A percentile compares a stretch with the other conserved stretches of the same genome.
phyloP scores from a whole-genome alignment of 805 yeast genomes.

The Wickerhamiella qilinensis region DNA sequence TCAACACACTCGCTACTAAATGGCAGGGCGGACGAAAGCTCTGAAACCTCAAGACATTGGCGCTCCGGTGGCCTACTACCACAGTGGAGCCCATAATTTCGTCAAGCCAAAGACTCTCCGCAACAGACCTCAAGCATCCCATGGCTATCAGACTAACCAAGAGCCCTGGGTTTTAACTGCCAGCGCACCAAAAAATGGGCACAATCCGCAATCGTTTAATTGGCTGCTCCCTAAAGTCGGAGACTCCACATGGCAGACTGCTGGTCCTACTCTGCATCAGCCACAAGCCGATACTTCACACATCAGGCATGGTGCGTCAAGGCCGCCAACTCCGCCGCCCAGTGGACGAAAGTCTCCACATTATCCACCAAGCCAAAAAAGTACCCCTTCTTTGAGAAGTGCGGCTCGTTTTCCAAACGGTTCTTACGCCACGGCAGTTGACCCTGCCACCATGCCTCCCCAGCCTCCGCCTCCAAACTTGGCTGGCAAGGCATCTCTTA shows the following conservation, averaged over 20 bases:
- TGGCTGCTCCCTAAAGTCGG: background rate
- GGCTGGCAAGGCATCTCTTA: conserved; percentile 1
- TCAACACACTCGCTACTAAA: too few species aligned
- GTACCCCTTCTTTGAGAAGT: background rate
- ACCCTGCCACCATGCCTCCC: background rate
- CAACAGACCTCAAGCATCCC: too few species aligned
- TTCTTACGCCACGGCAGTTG: background rate
- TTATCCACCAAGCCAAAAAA: background rate
- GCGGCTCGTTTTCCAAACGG: background rate
- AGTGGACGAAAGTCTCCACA: too few species aligned
- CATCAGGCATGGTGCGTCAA: background rate
- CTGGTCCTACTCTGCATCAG: background rate
- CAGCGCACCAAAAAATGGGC: background rate
- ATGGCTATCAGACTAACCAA: too few species aligned
- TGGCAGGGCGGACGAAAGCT: too few species aligned
- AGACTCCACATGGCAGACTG: background rate
- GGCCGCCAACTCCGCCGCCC: too few species aligned
- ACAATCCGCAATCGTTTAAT: too few species aligned
- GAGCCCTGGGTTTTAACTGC: background rate
- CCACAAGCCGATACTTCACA: background rate
- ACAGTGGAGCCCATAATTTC: background rate
- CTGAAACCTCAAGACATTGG: background rate
- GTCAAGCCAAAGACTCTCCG: too few species aligned
- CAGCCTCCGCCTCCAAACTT: background rate
- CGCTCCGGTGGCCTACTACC: background rate